Evolutionary conservation across 768 basidiomycete species (phyloP).

Genomic region (Lentinula aciculospora): DNA sequence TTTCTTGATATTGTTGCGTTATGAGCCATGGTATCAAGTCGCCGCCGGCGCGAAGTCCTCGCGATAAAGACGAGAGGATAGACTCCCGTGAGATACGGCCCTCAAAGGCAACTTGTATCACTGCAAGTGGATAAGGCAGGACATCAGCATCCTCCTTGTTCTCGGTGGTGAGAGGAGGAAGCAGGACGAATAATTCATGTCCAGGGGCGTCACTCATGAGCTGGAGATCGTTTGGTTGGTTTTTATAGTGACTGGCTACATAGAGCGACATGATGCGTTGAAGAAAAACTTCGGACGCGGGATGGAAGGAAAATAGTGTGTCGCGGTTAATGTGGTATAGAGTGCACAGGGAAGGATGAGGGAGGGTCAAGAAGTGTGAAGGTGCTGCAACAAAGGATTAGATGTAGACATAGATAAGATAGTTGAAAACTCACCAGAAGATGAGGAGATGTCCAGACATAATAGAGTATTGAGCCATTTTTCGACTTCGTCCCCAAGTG

Average conservation of each 20-base stretch:
- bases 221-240: constrained; percentile 98
- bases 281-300: constrained; percentile 94
- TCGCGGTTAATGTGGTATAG: constrained; percentile 95
- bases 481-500: constrained; percentile 82
- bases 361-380: constrained; percentile 62
- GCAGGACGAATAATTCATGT: constrained; percentile 91
- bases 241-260: constrained; percentile 98
- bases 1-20: constrained; percentile 94
- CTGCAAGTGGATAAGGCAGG: constrained; percentile 92
- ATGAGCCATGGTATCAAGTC: constrained; percentile 99
- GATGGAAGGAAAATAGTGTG: constrained; percentile 95
- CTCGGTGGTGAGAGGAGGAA: constrained; percentile 89
- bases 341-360: constrained; percentile 91
- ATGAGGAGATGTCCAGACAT: constrained; percentile 71
- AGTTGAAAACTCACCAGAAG: not conserved
- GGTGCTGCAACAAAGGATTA: constrained; percentile 31
- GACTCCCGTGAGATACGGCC: constrained; percentile 83
- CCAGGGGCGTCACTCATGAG: constrained; percentile 95
- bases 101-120: constrained; percentile 93
- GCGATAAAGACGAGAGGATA: constrained; percentile 79
- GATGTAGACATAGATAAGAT: not conserved
- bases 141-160: constrained; percentile 32
- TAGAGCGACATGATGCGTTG: constrained; percentile 99
- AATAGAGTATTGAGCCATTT: constrained; percentile 89
- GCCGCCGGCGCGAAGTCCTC: constrained; percentile 83